Base-by-base conservation (phyloP, 2,329 filamentous ascomycete genomes). In the Westerdykella aurantiaca region DNA sequence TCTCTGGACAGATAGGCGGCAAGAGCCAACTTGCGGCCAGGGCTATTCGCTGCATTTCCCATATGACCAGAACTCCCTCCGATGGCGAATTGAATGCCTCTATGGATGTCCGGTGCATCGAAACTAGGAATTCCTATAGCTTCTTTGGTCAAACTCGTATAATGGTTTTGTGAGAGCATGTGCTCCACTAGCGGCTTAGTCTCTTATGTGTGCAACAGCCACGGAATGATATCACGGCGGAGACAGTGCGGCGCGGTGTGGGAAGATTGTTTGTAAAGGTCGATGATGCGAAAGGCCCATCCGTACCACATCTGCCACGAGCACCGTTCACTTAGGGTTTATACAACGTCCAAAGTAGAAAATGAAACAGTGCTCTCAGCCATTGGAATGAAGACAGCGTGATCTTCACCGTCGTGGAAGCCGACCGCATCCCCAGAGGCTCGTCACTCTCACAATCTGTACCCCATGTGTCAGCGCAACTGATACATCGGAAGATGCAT, bases 1-100 rank as follows among this genome's bases (percentile, higher is more conserved):
- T 6, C 29, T 23, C 31, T 22, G 22, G n/a, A 31, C 16, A 17
- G 21, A n/a, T 12, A 22, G 33, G 17, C n/a, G 42, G 37, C 16
- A 18, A 14, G 34, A 16, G 17, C 9, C 12, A n/a, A 46, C 17
- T 11, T 9, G 12, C 18, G 18, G 31, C 57, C 64, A 12, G 66
- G 67, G n/a, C 60, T 61, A 16, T 62, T 60, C 14, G 54, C 53
- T n/a, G 61, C 55, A 50, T 66, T 57, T 6, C 63, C 63, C 31
- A 62, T 54, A 34, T 51, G 53, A 1, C 64, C 62, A 12, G 64
- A 38, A 4, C 55, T 59, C 10, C 64, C 66, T 5, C 63, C 64
- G 22, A 67, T 57, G 4, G 61, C 64, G 43, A 67, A 68, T 42
- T 69, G 66, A 0, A 63, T 66, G 37, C 54, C 58, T 0, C 57